Evolutionary conservation across 305 asterid species (phyloP).

Genomic region (Rubia balearica): DNA sequence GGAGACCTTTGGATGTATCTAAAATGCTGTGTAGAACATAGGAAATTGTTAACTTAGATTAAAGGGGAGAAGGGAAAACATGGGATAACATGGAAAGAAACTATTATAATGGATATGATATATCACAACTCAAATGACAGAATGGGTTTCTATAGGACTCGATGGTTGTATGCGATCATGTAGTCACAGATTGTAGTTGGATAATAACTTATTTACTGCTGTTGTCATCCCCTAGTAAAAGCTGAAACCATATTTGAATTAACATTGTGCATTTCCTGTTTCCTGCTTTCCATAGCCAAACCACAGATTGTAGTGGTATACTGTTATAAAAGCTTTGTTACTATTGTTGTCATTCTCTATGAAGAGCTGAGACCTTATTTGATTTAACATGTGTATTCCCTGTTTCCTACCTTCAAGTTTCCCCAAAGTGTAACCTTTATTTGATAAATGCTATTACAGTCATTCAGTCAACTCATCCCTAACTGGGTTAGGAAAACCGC

Average conservation of each 20-base stretch:
- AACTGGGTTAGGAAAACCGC: conserved; percentile 72
- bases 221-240: not conserved
- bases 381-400: not conserved
- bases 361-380: not conserved
- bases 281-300: not conserved
- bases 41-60: not conserved
- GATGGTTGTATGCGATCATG: not conserved
- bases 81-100: not conserved
- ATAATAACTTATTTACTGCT: not conserved
- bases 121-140: not conserved
- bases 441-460: conserved; percentile 43
- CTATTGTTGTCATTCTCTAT: not conserved
- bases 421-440: not conserved
- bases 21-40: not conserved
- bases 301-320: not conserved
- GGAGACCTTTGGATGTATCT: not conserved
- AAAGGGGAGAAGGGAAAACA: not conserved
- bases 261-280: not conserved
- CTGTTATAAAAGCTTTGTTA: not conserved
- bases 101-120: not conserved
- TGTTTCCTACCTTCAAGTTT: not conserved
- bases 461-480: conserved; percentile 61
- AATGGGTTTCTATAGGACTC: not conserved
- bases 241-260: not conserved
- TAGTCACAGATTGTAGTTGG: not conserved